Evolutionary conservation across 2,329 filamentous ascomycete species (phyloP).

Genomic region (Diplodia sapinea): DNA sequence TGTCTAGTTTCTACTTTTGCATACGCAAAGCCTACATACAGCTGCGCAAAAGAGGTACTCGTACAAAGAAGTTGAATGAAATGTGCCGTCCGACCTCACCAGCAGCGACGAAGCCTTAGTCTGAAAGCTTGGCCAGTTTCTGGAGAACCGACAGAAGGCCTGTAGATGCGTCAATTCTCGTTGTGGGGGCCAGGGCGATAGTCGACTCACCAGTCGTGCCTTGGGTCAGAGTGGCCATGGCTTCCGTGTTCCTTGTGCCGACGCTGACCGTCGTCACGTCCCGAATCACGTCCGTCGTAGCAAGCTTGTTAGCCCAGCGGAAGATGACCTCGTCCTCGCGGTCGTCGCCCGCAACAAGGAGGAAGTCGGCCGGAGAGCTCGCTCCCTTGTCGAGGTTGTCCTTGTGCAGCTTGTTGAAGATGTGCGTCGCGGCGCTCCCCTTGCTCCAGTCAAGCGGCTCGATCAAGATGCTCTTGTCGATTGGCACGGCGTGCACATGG

Average conservation of each 20-base stretch:
- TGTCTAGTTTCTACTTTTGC: conserved; percentile 17
- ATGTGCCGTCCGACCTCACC: conserved; percentile 7
- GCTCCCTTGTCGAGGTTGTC: conserved; percentile 32
- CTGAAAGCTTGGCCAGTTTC: conserved; percentile 50
- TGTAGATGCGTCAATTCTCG: conserved; percentile 35
- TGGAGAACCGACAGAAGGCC: conserved; percentile 61
- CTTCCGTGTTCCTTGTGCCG: conserved; percentile 86
- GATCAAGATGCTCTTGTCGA: conserved; percentile 80
- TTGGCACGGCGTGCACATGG: conserved; percentile 79
- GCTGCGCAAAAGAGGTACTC: conserved; percentile 27
- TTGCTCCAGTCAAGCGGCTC: conserved; percentile 89
- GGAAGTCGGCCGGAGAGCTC: conserved; percentile 71
- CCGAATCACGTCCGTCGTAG: conserved; percentile 53
- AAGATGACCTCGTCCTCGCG: conserved; percentile 94
- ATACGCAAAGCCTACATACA: conserved; percentile 9
- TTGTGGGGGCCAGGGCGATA: conserved; percentile 29
- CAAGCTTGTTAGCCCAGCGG: conserved; percentile 85
- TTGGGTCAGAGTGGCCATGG: conserved; percentile 82
- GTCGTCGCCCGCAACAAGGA: conserved; percentile 88
- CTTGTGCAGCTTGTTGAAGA: conserved; percentile 61
- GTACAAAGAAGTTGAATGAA: conserved; percentile 4
- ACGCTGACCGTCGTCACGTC: conserved; percentile 85
- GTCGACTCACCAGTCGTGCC: conserved; percentile 79
- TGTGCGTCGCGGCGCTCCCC: conserved; percentile 76
- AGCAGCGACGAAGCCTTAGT: neutral